Evolutionary conservation across 441 rosid species (phyloP).

Genomic region (Cnidoscolus chayamansa): DNA sequence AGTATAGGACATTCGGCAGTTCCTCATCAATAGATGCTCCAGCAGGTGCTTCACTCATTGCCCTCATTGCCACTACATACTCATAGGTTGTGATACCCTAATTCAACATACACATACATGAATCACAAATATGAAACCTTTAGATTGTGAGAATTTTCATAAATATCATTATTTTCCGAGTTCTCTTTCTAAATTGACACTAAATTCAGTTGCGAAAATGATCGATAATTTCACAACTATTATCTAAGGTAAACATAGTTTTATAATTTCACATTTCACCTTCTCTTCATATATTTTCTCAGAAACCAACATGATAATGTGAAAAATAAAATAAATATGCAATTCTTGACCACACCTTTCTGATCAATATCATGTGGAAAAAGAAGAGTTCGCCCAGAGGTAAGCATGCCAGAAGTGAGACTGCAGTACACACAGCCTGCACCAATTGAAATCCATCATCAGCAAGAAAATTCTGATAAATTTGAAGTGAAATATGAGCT

Average conservation of each 20-base stretch:
- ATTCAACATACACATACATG: slow-evolving; percentile 1
- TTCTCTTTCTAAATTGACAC: background rate
- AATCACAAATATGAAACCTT: background rate
- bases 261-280: background rate
- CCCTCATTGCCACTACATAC: slow-evolving; percentile 92
- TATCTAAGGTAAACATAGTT: slow-evolving; percentile 6
- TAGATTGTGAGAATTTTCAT: background rate
- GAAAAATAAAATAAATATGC: slow-evolving; percentile 14
- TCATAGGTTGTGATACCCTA: slow-evolving; percentile 97
- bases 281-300: background rate
- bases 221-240: background rate
- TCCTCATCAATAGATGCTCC: slow-evolving; percentile 64
- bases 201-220: background rate
- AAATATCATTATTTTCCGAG: background rate
- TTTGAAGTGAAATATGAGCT: slow-evolving; percentile 12
- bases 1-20: slow-evolving; percentile 56
- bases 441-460: slow-evolving; percentile 24
- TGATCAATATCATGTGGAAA: slow-evolving; percentile 84
- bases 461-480: slow-evolving; percentile 7
- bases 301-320: background rate
- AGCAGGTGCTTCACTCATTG: slow-evolving; percentile 75
- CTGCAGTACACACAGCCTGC: slow-evolving; percentile 72
- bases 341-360: slow-evolving; percentile 51
- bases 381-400: slow-evolving; percentile 89
- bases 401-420: slow-evolving; percentile 74